These are phyloP conservation scores for Knufia fluminis DNA, from an alignment of 2,329 filamentous ascomycete genomes.

Conservation along the genomic window DNA sequence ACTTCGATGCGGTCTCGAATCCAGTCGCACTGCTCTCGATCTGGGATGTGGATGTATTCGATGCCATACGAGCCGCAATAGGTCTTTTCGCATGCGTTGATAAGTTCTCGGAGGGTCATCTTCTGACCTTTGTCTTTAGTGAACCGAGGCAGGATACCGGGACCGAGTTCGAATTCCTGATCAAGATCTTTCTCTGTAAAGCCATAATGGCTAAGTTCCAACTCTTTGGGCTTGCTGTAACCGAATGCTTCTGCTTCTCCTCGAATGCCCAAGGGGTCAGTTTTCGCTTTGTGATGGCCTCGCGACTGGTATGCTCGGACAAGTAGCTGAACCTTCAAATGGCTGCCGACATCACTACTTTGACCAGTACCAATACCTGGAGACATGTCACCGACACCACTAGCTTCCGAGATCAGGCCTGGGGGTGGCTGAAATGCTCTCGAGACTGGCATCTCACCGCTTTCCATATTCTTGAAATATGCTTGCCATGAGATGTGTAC, in stretches of 20 bases:
- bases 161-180: slow-evolving; percentile 81
- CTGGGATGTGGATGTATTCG: slow-evolving; percentile 98
- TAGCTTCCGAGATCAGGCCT: slow-evolving; percentile 74
- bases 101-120: slow-evolving; percentile 94
- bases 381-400: slow-evolving; percentile 58
- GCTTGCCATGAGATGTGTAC: slow-evolving; percentile 98
- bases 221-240: slow-evolving; percentile 81
- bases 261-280: slow-evolving; percentile 90
- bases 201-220: slow-evolving; percentile 86
- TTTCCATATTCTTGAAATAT: slow-evolving; percentile 99
- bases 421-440: slow-evolving; percentile 95
- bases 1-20: slow-evolving; percentile 90
- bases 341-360: slow-evolving; percentile 81
- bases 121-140: slow-evolving; percentile 79
- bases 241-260: slow-evolving; percentile 75
- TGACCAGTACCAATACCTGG: slow-evolving; percentile 40
- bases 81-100: slow-evolving; percentile 83
- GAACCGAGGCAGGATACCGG: slow-evolving; percentile 91
- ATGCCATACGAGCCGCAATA: slow-evolving; percentile 97
- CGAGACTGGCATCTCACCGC: slow-evolving; percentile 92
- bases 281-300: slow-evolving; percentile 96
- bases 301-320: slow-evolving; percentile 96
- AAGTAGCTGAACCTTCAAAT: slow-evolving; percentile 94
- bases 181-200: slow-evolving; percentile 93
- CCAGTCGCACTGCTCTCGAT: slow-evolving; percentile 97